Evolutionary conservation across 192 early-diverging fungal species (phyloP), one percentile per base, ranked within the genome.

Genomic region (Coemansia erecta): DNA sequence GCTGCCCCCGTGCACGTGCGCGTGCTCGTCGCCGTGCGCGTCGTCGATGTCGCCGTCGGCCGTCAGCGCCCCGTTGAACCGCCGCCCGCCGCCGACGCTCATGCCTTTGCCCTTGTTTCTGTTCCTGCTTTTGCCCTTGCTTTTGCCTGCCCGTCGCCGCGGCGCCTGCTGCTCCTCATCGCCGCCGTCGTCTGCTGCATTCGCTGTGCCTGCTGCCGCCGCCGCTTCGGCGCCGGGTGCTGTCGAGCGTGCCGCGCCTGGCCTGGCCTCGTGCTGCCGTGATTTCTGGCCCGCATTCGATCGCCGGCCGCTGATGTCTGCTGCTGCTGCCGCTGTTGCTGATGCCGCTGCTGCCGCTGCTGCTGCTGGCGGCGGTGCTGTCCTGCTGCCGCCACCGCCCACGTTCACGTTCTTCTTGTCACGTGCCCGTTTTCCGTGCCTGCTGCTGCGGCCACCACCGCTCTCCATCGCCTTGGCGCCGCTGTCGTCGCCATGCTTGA

Each of bases 21-120:
- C 53, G 11, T 39, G 31, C 8, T 60, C 43, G 28, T 31, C 28
- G 7, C 28, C 28, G 2, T 7, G 28, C 28, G 28, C 18, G 5
- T 61, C 53, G 13, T 46, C 9, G 4, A 33, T 39, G 0, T 55
- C 64, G 41, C 15, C 53, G 21, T 55, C 40, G 40, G 41, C 17
- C 2, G 68, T 77, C 53, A 77, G 58, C 10, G 53, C 59, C 31
- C 68, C 74, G 58, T 57, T 54, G 47, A 77, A 77, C 39, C 15
- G 43, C 24, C 74, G 74, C 12, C 74, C 74, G 18, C 74, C 68
- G 24, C 74, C 74, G 24, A 71, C 74, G 50, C 50, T 44, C 50
- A 21, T 62, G 24, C 51, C 21, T 4, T 41, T 14, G 37, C 21
- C 56, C 43, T 26, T 46, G 35, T 49, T 50, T 22, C 60, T 15